These are phyloP conservation scores for Paramyrothecium sp. DNA, from an alignment of 2,329 filamentous ascomycete species.

Conservation along the genomic window DNA sequence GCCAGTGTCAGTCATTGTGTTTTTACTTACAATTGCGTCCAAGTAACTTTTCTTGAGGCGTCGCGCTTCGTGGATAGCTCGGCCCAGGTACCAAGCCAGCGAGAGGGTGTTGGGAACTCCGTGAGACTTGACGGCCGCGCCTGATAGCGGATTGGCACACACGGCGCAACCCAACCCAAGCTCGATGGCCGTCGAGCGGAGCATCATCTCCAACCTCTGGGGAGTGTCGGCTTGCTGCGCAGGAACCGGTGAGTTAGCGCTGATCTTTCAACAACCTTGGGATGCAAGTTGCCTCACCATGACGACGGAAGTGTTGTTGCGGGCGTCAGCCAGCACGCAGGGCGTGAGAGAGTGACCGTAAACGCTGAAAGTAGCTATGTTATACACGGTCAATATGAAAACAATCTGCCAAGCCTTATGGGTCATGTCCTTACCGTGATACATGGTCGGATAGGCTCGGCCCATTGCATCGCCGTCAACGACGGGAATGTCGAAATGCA, in stretches of 20 bases:
- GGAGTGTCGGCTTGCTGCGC: slow-evolving; percentile 30
- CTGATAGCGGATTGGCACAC: slow-evolving; percentile 29
- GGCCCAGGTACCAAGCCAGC: slow-evolving; percentile 30
- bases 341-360: slow-evolving; percentile 34
- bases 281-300: slow-evolving; percentile 17
- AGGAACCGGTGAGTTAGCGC: not conserved
- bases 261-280: not conserved
- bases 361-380: slow-evolving; percentile 32
- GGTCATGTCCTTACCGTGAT: slow-evolving; percentile 22
- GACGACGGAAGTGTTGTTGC: slow-evolving; percentile 31
- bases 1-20: too few relatives aligned
- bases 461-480: slow-evolving; percentile 37
- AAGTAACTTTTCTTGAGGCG: slow-evolving; percentile 23
- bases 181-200: slow-evolving; percentile 34
- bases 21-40: slow-evolving; percentile 21
- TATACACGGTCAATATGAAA: not conserved
- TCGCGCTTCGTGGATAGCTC: slow-evolving; percentile 26
- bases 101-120: slow-evolving; percentile 31
- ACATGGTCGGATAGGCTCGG: slow-evolving; percentile 35
- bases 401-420: fast-evolving
- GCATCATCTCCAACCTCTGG: slow-evolving; percentile 30
- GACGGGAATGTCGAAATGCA: slow-evolving; percentile 33
- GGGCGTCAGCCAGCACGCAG: slow-evolving; percentile 33
- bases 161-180: slow-evolving; percentile 36
- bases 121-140: slow-evolving; percentile 28